Evolutionary conservation across 305 asterid species (phyloP).

Genomic region (Fraxinus paxiana): DNA sequence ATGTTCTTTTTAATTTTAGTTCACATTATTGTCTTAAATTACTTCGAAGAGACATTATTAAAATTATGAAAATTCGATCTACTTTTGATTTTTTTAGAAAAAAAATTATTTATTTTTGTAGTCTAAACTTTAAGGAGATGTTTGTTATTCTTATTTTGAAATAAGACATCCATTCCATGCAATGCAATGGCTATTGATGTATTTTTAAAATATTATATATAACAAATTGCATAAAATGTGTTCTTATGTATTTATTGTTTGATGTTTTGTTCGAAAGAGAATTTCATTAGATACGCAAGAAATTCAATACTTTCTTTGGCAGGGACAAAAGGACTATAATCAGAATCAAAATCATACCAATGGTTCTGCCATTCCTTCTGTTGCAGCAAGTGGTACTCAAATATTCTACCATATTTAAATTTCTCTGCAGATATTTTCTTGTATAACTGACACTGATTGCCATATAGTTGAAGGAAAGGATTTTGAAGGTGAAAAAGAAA

Average conservation of each 20-base stretch:
- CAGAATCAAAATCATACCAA: constrained; percentile 31
- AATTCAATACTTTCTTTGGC: constrained; percentile 11
- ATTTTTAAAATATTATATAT: not conserved
- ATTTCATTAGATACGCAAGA: not conserved
- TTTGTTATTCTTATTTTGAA: not conserved
- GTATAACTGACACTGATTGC: not conserved
- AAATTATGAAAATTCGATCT: not conserved
- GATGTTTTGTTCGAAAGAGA: not conserved
- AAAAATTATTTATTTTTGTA: not conserved
- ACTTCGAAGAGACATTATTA: not conserved
- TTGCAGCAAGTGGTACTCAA: constrained; percentile 57
- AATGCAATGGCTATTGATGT: not conserved
- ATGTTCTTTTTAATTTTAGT: not conserved
- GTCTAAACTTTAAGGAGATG: not conserved
- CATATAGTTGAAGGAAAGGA: constrained; percentile 52
- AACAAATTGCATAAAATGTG: not conserved
- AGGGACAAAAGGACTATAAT: constrained; percentile 48
- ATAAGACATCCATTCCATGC: not conserved
- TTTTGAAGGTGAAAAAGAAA: constrained; percentile 57
- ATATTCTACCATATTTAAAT: not conserved
- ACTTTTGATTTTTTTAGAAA: not conserved
- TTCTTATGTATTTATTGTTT: not conserved
- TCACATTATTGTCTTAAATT: not conserved
- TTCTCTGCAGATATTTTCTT: not conserved
- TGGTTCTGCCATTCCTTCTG: constrained; percentile 37